Conservation (phyloP, 768 basidiomycete species). For the Lactifluus rugatus region DNA sequence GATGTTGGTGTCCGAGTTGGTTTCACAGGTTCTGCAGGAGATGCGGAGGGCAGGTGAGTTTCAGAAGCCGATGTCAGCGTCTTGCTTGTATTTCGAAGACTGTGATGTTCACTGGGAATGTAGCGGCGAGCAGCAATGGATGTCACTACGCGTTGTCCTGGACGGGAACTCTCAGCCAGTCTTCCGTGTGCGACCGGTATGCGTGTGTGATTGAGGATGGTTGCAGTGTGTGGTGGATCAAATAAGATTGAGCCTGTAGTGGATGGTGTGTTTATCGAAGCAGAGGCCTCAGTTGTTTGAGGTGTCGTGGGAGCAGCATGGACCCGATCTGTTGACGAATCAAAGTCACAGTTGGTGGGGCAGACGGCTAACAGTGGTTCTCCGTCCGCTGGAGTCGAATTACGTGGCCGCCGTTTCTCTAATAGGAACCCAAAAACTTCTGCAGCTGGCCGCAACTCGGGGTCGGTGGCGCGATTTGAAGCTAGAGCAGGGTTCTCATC, state of each 20-base stretch:
- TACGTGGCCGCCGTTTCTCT: constrained; percentile 31
- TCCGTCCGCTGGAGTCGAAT: constrained; percentile 27
- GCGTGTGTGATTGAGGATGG: constrained; percentile 17
- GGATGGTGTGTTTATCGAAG: constrained; percentile 4
- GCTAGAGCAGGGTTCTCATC: constrained; percentile 27
- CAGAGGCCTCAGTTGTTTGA: background rate
- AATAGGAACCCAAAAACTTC: constrained; percentile 68
- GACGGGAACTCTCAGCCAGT: background rate
- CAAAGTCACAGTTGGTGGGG: constrained; percentile 24
- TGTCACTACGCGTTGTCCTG: background rate
- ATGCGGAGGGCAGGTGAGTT: background rate
- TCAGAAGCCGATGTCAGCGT: background rate
- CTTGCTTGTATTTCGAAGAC: constrained; percentile 1
- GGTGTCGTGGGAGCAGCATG: constrained; percentile 10
- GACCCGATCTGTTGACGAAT: constrained; percentile 1
- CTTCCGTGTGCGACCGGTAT: constrained; percentile 3
- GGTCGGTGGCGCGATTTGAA: constrained; percentile 25
- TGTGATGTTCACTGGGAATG: constrained; percentile 15
- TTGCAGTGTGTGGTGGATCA: constrained; percentile 16
- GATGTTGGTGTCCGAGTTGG: background rate
- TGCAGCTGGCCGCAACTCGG: constrained; percentile 53
- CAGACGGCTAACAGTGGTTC: constrained; percentile 33
- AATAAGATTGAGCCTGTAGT: constrained; percentile 14
- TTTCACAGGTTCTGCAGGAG: background rate
- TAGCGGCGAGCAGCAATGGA: constrained; percentile 7